Evolutionary conservation across 441 rosid species (phyloP).

Genomic region (Corymbia citriodora): DNA sequence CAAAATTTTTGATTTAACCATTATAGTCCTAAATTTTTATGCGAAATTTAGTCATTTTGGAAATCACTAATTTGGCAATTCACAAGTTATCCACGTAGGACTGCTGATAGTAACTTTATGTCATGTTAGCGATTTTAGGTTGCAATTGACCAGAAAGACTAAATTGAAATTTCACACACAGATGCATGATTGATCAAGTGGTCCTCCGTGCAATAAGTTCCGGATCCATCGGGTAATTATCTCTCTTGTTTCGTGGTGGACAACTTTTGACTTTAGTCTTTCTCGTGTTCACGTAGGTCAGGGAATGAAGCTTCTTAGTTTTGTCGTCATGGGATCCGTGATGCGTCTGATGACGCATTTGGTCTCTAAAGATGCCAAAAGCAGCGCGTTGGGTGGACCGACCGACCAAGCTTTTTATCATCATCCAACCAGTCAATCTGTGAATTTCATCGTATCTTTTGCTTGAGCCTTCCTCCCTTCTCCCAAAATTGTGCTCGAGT

Average conservation of each 20-base stretch:
- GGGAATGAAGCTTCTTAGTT: neutral
- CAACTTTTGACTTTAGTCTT: neutral
- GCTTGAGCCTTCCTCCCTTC: neutral
- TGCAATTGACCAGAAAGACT: accelerated
- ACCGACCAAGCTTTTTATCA: neutral
- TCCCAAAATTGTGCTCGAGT: neutral
- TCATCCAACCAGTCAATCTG: neutral
- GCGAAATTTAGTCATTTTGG: accelerated
- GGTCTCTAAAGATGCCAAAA: neutral
- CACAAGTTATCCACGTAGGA: too few species aligned
- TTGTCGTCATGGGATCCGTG: neutral
- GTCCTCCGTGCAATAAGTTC: neutral
- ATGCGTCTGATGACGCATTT: neutral
- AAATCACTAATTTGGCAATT: accelerated
- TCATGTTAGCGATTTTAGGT: accelerated
- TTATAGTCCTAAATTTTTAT: neutral
- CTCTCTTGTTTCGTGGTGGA: neutral
- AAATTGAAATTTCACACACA: too few species aligned
- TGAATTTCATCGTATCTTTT: neutral
- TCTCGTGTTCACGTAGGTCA: neutral
- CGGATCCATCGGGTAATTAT: neutral
- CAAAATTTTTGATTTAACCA: accelerated
- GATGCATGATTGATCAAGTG: neutral
- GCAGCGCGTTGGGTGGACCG: neutral
- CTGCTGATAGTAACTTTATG: too few species aligned